Conservation (phyloP, 345 rosid species). For the Bruguiera sexangula region DNA sequence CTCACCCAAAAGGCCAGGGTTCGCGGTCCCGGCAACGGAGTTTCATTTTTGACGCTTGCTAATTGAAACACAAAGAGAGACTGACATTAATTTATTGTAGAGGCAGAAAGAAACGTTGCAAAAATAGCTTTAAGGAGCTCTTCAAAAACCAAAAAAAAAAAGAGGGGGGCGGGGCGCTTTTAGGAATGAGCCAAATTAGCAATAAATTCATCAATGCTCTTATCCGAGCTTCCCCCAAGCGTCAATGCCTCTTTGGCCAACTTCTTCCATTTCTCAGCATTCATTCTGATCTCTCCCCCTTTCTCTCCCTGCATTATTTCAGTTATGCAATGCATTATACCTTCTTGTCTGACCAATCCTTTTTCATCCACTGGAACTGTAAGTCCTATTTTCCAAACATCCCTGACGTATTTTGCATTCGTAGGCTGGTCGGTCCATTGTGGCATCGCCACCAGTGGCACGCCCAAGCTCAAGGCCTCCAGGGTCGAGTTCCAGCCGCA, state of each 20-base stretch:
- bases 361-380: conserved; percentile 1
- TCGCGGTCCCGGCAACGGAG: conserved; percentile 1
- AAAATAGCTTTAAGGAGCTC: too few species aligned
- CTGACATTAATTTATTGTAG: too few species aligned
- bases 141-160: too few species aligned
- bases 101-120: too few species aligned
- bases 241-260: conserved; percentile 7
- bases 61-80: too few species aligned
- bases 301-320: conserved; percentile 7
- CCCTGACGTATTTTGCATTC: conserved; percentile 6
- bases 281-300: neutral
- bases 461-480: conserved; percentile 17
- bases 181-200: conserved; percentile 5
- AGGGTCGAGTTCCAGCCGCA: conserved; percentile 16
- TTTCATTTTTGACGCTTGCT: too few species aligned
- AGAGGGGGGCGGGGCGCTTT: too few species aligned
- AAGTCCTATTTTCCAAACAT: conserved; percentile 13
- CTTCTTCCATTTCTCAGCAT: conserved; percentile 3
- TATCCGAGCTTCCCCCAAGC: conserved; percentile 6
- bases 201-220: conserved; percentile 4
- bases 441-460: conserved; percentile 19
- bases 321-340: neutral
- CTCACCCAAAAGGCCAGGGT: conserved; percentile 43
- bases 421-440: conserved; percentile 12
- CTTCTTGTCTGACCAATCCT: conserved; percentile 9